Conservation (phyloP, 257 asterid species). For the Fraxinus anomala region DNA sequence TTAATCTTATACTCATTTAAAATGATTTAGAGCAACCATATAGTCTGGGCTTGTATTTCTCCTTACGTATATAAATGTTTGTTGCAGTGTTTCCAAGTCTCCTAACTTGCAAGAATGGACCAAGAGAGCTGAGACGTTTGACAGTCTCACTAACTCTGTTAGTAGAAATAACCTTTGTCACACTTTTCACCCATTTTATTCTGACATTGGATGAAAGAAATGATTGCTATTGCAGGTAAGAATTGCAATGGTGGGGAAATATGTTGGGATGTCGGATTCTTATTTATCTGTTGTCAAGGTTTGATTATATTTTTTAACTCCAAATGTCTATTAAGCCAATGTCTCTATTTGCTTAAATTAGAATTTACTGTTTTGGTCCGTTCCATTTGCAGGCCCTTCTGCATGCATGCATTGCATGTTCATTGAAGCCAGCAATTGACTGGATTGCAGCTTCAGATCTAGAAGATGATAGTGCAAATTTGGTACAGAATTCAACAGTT, state of each 20-base stretch:
- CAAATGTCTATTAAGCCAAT: constrained; percentile 19
- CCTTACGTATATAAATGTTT: constrained; percentile 22
- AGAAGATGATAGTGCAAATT: constrained; percentile 73
- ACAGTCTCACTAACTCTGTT: constrained; percentile 78
- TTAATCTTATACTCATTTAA: not conserved
- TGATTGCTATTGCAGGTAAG: constrained; percentile 61
- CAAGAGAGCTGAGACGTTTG: constrained; percentile 78
- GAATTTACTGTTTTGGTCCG: constrained; percentile 18
- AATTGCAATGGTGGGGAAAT: constrained; percentile 97
- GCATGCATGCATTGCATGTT: constrained; percentile 92
- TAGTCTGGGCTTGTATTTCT: constrained; percentile 2
- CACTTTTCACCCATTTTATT: constrained; percentile 11
- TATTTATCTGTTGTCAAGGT: constrained; percentile 98
- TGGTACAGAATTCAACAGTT: constrained; percentile 40
- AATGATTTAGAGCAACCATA: constrained; percentile 16
- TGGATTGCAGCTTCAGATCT: constrained; percentile 99
- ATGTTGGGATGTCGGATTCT: constrained; percentile 91
- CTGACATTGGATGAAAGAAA: constrained; percentile 22
- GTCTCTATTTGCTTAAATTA: not conserved
- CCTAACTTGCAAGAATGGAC: constrained; percentile 91
- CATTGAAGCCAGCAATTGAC: constrained; percentile 77
- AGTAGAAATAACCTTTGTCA: constrained; percentile 33
- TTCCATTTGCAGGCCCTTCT: constrained; percentile 70
- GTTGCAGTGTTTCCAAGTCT: constrained; percentile 65
- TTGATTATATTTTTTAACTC: constrained; percentile 11